phyloP scores from a whole-genome alignment of 2,329 filamentous ascomycete genomes.

The Aspergillus thermomutatus region DNA sequence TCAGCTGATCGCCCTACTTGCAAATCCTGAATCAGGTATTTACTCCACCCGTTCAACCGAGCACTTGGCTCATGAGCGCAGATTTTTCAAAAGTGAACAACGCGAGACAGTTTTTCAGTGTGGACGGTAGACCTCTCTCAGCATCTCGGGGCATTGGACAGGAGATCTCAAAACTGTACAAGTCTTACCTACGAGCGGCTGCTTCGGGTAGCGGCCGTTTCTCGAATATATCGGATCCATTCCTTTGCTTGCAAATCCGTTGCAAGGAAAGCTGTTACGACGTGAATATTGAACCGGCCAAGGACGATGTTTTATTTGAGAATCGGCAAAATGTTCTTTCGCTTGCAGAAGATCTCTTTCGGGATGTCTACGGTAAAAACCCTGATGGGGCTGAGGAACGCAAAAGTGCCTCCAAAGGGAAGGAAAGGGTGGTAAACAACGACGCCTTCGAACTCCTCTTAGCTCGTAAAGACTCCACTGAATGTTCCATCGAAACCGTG shows the following conservation, averaged over 20 bases:
- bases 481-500: neutral
- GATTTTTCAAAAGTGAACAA: constrained; percentile 36
- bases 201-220: constrained; percentile 16
- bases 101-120: constrained; percentile 50
- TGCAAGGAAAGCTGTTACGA: constrained; percentile 58
- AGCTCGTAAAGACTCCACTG: constrained; percentile 13
- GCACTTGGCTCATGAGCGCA: constrained; percentile 23
- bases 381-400: neutral
- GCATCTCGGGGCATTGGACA: constrained; percentile 50
- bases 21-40: constrained; percentile 41
- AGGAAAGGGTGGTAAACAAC: neutral
- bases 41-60: neutral
- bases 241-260: constrained; percentile 53
- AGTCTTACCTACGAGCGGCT: constrained; percentile 45
- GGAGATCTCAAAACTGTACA: constrained; percentile 51
- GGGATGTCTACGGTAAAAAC: constrained; percentile 11
- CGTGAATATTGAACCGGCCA: constrained; percentile 60
- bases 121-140: constrained; percentile 57
- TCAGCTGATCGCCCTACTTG: constrained; percentile 48
- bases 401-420: neutral
- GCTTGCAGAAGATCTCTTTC: constrained; percentile 39
- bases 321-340: constrained; percentile 44
- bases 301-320: constrained; percentile 61
- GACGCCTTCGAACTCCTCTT: constrained; percentile 20
- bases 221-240: constrained; percentile 47